Conservation (phyloP, 805 yeast genomes). For the Candida mattraensis region DNA sequence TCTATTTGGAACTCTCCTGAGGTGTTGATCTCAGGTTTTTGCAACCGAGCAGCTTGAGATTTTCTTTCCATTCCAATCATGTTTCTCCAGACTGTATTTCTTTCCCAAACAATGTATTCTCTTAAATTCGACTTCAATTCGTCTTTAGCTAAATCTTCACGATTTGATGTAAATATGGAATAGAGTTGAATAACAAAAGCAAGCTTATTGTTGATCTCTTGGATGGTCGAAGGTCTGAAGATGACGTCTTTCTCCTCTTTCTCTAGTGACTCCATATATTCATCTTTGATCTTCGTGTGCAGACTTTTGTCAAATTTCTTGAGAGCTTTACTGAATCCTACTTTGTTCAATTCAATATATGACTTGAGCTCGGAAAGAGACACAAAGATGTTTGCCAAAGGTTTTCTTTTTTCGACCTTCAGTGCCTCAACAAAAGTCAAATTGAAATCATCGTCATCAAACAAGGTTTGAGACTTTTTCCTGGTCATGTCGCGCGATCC, state of each 20-base stretch:
- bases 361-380: constrained; percentile 79
- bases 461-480: constrained; percentile 32
- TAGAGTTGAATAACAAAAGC: constrained; percentile 41
- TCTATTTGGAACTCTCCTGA: constrained; percentile 17
- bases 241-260: constrained; percentile 44
- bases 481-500: constrained; percentile 19
- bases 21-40: constrained; percentile 30
- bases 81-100: constrained; percentile 97
- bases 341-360: constrained; percentile 76
- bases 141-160: constrained; percentile 40
- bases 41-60: constrained; percentile 65
- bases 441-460: constrained; percentile 39
- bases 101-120: constrained; percentile 95
- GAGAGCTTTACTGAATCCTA: constrained; percentile 87
- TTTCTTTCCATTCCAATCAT: constrained; percentile 89
- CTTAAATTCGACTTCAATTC: constrained; percentile 59
- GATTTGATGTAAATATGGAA: constrained; percentile 39
- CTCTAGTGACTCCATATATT: constrained; percentile 52
- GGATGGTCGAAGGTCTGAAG: constrained; percentile 51
- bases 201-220: constrained; percentile 50
- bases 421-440: constrained; percentile 47
- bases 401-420: constrained; percentile 63
- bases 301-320: constrained; percentile 90
- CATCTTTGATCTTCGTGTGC: constrained; percentile 56
- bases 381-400: constrained; percentile 67